These are phyloP conservation scores for Apiospora pterosperma DNA, from an alignment of 2,329 filamentous ascomycete genomes.

Conservation along the genomic window DNA sequence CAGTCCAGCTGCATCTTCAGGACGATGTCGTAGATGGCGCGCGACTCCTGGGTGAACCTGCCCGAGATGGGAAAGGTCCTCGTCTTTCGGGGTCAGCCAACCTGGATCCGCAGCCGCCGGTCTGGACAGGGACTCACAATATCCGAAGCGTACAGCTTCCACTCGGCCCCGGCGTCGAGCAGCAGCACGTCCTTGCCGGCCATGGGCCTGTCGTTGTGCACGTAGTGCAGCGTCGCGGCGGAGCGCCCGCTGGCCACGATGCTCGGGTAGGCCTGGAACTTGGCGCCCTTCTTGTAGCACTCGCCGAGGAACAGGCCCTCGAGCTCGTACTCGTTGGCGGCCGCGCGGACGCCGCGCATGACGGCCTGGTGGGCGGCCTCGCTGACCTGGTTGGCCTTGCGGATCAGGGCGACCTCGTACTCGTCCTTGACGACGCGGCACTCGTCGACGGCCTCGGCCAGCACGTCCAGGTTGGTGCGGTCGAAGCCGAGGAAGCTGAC, in stretches of 20 bases:
- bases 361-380: conserved; percentile 63
- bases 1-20: conserved; percentile 81
- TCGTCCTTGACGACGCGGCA: conserved; percentile 70
- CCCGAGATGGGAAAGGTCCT: conserved; percentile 81
- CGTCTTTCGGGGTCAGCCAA: conserved; percentile 49
- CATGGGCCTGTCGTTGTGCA: conserved; percentile 71
- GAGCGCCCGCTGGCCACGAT: conserved; percentile 80
- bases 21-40: conserved; percentile 78
- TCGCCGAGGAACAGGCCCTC: conserved; percentile 76
- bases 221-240: conserved; percentile 84
- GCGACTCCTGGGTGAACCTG: conserved; percentile 65
- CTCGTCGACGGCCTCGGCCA: conserved; percentile 64
- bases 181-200: conserved; percentile 71
- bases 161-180: conserved; percentile 80
- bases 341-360: conserved; percentile 57
- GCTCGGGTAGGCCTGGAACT: conserved; percentile 81
- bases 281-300: conserved; percentile 71
- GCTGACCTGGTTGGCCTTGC: conserved; percentile 68
- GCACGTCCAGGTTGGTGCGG: conserved; percentile 53
- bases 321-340: conserved; percentile 76
- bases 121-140: conserved; percentile 42
- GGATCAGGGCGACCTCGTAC: conserved; percentile 70
- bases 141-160: conserved; percentile 67
- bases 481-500: conserved; percentile 70
- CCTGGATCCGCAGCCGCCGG: not conserved